A percentile compares a stretch with the other conserved stretches of the same genome.
phyloP scores from a whole-genome alignment of 2,329 filamentous ascomycete genomes.

The Aureobasidium lini region DNA sequence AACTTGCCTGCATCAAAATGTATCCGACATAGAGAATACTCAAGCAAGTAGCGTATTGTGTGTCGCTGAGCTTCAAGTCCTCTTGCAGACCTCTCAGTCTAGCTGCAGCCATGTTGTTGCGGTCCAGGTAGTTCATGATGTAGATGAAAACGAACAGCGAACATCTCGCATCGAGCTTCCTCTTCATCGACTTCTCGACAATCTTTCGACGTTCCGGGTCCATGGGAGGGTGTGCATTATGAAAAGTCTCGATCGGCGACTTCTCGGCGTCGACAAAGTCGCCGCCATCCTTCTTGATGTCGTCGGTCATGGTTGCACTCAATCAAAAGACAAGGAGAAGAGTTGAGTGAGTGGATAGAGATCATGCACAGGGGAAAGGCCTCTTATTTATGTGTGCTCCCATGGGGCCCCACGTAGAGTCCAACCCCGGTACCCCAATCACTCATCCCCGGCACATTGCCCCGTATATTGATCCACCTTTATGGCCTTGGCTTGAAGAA shows the following conservation, averaged over 20 bases:
- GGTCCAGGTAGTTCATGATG: constrained; percentile 64
- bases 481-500: not conserved
- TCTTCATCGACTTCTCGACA: constrained; percentile 10
- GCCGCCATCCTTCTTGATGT: not conserved
- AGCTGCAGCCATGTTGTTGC: constrained; percentile 54
- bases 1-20: constrained; percentile 24
- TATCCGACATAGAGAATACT: constrained; percentile 56
- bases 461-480: constrained; percentile 3
- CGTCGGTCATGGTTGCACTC: not conserved
- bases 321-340: not conserved
- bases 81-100: constrained; percentile 56
- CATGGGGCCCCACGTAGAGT: not conserved
- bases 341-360: not conserved
- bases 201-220: not conserved
- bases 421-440: not conserved
- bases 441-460: not conserved
- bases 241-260: not conserved
- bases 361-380: not conserved
- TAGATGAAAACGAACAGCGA: constrained; percentile 63
- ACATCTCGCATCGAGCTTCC: not conserved
- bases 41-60: constrained; percentile 47
- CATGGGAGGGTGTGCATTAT: not conserved
- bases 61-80: constrained; percentile 49
- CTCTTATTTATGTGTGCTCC: constrained; percentile 8
- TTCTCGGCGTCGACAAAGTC: not conserved